phyloP scores from a whole-genome alignment of 2,329 filamentous ascomycete genomes.

The Alternaria novae-zelandiae region DNA sequence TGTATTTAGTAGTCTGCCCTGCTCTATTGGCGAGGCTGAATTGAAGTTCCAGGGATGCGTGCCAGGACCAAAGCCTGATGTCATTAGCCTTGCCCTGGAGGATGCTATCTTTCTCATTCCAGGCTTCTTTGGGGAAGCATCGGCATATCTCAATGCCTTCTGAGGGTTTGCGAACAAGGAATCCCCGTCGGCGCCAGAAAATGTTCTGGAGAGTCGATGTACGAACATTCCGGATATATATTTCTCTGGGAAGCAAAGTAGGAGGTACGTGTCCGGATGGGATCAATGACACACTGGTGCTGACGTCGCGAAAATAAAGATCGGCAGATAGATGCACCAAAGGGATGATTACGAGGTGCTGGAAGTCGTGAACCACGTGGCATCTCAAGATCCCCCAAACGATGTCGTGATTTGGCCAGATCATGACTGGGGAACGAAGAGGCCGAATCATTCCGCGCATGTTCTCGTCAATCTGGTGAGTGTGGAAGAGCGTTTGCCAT shows the following conservation, averaged over 20 bases:
- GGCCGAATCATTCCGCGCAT: neutral
- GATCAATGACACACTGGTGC: constrained; percentile 7
- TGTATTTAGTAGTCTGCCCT: neutral
- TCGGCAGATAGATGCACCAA: neutral
- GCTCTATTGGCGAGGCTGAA: neutral
- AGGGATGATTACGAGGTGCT: neutral
- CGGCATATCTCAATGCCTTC: neutral
- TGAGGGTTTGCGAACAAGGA: constrained; percentile 14
- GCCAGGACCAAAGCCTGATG: neutral
- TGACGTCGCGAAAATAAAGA: constrained; percentile 12
- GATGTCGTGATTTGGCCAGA: neutral
- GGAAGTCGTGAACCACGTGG: neutral
- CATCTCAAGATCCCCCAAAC: neutral
- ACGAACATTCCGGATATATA: constrained; percentile 20
- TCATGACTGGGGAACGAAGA: neutral
- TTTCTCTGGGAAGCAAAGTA: neutral
- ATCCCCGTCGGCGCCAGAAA: constrained; percentile 10
- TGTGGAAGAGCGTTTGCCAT: constrained; percentile 6
- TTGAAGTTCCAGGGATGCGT: neutral
- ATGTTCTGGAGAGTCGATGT: constrained; percentile 5
- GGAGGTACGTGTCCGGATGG: neutral
- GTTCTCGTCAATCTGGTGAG: neutral
- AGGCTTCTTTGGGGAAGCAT: constrained; percentile 3
- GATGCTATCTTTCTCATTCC: constrained; percentile 14
- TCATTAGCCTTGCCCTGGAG: constrained; percentile 6